A percentile compares a stretch with the other conserved stretches of the same genome.
Evolutionary conservation across 805 yeast species (phyloP).

Genomic region (Yarrowia yakushimensis): DNA sequence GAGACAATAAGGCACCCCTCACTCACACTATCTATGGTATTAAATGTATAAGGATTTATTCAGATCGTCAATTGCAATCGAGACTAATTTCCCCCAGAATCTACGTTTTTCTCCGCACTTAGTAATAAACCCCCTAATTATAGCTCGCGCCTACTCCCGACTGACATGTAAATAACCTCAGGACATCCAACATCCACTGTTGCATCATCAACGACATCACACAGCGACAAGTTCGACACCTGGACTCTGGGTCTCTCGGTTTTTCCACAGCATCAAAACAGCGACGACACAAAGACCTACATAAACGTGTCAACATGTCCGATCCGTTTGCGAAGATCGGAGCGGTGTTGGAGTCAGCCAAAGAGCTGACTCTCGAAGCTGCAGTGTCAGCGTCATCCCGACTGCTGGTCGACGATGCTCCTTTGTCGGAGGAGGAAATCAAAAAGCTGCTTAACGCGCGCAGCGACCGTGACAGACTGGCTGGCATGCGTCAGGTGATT

Average conservation of each 20-base stretch:
- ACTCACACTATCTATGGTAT: no score
- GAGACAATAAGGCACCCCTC: no score
- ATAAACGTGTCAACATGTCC: conserved; percentile 41
- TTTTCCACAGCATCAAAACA: not conserved
- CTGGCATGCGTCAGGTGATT: conserved; percentile 56
- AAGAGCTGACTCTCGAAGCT: conserved; percentile 74
- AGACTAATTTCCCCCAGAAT: not conserved
- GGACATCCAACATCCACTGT: not conserved
- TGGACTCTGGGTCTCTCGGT: not conserved
- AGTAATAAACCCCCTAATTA: not conserved
- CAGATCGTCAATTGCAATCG: no score
- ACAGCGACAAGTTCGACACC: not conserved
- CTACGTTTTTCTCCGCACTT: not conserved
- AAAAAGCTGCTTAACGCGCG: conserved; percentile 63
- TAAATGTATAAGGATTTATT: no score
- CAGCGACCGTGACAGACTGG: conserved; percentile 58
- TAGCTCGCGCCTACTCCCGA: not conserved
- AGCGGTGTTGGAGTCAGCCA: conserved; percentile 74
- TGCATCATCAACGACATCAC: conserved; percentile 1
- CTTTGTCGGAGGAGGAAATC: conserved; percentile 61
- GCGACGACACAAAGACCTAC: conserved; percentile 2
- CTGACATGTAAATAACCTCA: not conserved
- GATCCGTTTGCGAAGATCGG: conserved; percentile 61
- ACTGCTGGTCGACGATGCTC: conserved; percentile 55
- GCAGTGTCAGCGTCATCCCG: conserved; percentile 73